Evolutionary conservation across 2,329 filamentous ascomycete species (phyloP), one percentile per base, ranked within the genome.

Genomic region (Trichoderma atrobrunneum): DNA sequence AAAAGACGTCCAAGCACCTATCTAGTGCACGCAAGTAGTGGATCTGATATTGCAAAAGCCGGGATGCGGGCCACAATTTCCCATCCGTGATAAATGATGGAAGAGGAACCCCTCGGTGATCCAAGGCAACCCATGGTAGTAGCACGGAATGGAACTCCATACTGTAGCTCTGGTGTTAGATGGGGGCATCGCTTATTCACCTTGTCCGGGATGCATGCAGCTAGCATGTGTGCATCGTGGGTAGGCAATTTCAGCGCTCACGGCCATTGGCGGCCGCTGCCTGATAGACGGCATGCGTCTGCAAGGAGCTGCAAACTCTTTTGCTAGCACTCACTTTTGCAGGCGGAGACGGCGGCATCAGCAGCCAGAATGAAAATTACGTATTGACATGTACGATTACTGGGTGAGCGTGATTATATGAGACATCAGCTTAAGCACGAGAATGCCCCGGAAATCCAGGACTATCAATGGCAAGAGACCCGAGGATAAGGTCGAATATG

Each of bases 221-320:
- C 67, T 70, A 69, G 39, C 56, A 61, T 61, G 57, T 54, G 66
- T 12, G 16, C 67, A 70, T 62, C 67, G 67, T 62, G 57, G 39
- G 67, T 34, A 54, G 64, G 67, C 67, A 61, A 62, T 54, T 70
- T 70, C 67, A 62, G 51, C 30, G 14, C 16, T 3, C 51, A 36
- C 51, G 30, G 32, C 30, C 32, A 66, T 66, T 66, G 63, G 63
- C 28, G 21, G 56, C n/a, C n/a, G 56, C 66, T 26, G 66, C 56
- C 34, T 60, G 36, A 69, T 30, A 34, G 39, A 32, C 11, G 24
- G 16, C 34, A 28, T 68, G 54, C 51, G 54, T 59, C 54, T 59
- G 24, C 51, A 34, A 24, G 65, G 36, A 48, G 24, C 56, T 43
- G 66, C 66, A 61, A 48, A 59, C 54, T 48, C 65, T 68, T n/a